Base-by-base conservation (phyloP, 176 grass and related monocot species). In the Tillandsia leiboldiana region DNA sequence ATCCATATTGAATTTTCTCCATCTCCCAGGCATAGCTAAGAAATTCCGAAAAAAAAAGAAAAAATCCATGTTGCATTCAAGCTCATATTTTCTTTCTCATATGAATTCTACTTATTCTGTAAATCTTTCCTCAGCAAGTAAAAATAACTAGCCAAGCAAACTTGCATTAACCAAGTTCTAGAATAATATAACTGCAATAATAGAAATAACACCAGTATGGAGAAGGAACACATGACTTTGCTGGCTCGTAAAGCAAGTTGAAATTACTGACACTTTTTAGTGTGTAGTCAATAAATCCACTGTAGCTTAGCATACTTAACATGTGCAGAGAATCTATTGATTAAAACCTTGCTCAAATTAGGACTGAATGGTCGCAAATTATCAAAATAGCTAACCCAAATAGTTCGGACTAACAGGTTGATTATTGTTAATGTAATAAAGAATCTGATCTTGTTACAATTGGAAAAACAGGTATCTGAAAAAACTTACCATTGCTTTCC, bases 401-500 rank as follows among this genome's bases (percentile, higher is more conserved):
- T 18, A 23, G 2, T 61, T 61, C 6, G 13, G n/a, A 18, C 14
- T 22, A 59, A 17, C 12, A 22, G 56, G 56, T 20, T 61, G 15
- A 20, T 18, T 61, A 18, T 61, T 57, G 1, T n/a, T 61, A n/a
- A 61, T 18, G 10, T 9, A 23, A 7, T 61, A 56, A 26, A 62
- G 22, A 64, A 64, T 53, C 47, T 10, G 12, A 71, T 12, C 11
- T 20, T n/a, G 18, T 52, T 48, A 9, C 17, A 65, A 50, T 22
- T 18, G 18, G 11, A 47, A n/a, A 68, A 14, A 50, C 15, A 23
- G 18, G 3, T 51, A 8, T 20, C 26, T 52, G 10, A 72, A 66
- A 42, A 56, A 57, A 51, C 17, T 22, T 78, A 91, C 92, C 92
- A 96, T 64, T 96, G 92, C 14, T 54, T 71, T 69, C 93, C 93